Base-by-base conservation (phyloP, 106 monocot species). In the Acorus calamus region DNA sequence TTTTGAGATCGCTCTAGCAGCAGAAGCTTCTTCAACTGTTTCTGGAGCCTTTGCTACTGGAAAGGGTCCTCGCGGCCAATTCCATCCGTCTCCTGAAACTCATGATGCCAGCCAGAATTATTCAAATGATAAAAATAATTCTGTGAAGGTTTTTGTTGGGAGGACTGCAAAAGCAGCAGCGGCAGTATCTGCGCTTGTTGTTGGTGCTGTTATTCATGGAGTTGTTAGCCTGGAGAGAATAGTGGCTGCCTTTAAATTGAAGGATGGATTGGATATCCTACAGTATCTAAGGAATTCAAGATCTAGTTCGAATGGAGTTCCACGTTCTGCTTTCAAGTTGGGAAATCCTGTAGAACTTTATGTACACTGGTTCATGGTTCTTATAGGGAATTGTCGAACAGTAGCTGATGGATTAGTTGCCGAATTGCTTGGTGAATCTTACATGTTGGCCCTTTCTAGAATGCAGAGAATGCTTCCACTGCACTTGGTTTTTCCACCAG, bases 401-500 rank as follows among this genome's bases (percentile, higher is more conserved):
- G 60, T 98, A 58, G 81, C 76, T 80, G 91, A 91, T 81, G 96
- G 96, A 50, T 70, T 98, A 48, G 64, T 98, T 67, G 60, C 58
- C 13, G 96, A 98, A 14, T 88, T 98, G 5, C 84, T 88, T 46
- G 96, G 90, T 66, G 85, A 98, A 47, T 72, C 87, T 50, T 79
- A 79, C 51, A 70, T 78, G 6, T 74, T 83, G 63, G 78, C 85
- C 70, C 83, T 91, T 70, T 91, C 74, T 55, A 80, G 88, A 56
- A 85, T 98, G 85, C 96, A 98, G 71, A 64, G 79, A 8, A 77
- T 83, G 76, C 83, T 98, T 66, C 83, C 91, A 53, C 80, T 98
- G 44, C 74, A 57, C 59, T 52, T 88, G 63, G 74, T 79, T 49
- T 71, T 98, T 55, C 70, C 91, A 65, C 87, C 91, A 62, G 84